Base-by-base conservation (phyloP, 2,329 filamentous ascomycete species). In the Microcyclosporella mali region DNA sequence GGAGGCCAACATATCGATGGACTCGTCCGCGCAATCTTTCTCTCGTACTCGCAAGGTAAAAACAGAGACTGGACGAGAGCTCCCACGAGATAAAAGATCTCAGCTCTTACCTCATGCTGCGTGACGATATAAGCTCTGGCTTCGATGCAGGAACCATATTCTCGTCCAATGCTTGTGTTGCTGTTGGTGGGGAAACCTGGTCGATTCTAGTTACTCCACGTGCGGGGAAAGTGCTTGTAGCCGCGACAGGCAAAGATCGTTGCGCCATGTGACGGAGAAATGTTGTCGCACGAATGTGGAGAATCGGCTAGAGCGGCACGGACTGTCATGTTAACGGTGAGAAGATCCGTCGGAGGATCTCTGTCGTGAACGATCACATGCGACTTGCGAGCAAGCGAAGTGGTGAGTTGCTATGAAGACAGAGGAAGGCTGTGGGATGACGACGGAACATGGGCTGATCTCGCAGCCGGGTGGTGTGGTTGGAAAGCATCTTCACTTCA, bases 201-300 rank as follows among this genome's bases (percentile, higher is more conserved):
- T 10, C 31, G 21, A 25, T n/a, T 16, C 32, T 14, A 30, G 34
- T 36, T 25, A 25, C 41, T 44, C 41, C 41, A 44, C 41, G 41
- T 44, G 41, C 41, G 41, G 41, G 39, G 41, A 17, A 29, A 21
- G 8, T 36, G 29, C 21, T 25, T 25, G 21, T 25, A 6, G 9
- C 31, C 38, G 17, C 15, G 35, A 29, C 30, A 34, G 47, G 44
- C 25, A 40, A 45, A 47, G 46, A 47, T 52, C 47, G 21, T 21
- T 36, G 37, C 21, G 8, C 19, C 16, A 34, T 29, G 28, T 19
- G 37, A 45, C 49, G 47, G 50, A 43, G 40, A 33, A 50, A 48
- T 40, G 30, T 33, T 18, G 40, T 35, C 37, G 37, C 50, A 34
- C 47, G 47, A 52, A 49, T 50, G 21, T n/a, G n/a, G n/a, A n/a